Evolutionary conservation across 495 filamentous ascomycete species (phyloP), one percentile per base, ranked within the genome.

Genomic region (Tuber borchii): DNA sequence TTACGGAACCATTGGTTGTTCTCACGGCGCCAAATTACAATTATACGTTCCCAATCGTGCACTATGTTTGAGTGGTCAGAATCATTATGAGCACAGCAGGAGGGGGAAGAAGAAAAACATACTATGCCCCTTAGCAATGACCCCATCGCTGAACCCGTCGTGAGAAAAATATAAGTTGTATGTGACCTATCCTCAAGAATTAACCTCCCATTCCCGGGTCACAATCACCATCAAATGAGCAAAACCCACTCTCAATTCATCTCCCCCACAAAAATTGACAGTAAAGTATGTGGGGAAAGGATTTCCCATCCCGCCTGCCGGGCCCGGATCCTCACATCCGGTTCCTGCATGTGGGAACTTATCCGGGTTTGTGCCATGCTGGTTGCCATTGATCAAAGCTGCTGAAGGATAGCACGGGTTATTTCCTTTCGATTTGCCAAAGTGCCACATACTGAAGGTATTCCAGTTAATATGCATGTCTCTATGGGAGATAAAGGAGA

Each of bases 201-300:
- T 43, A 77, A 37, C 45, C 19, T 26, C 34, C 8, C 17, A 39
- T 37, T 22, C 17, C 48, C 19, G 2, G 0, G 4, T 19, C 48
- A 39, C 19, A 61, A 8, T 19, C 4, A 34, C 14, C 20, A 20
- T 34, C n/a, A n/a, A n/a, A 8, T 34, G 6, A 6, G 1, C n/a
- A n/a, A 7, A 17, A 73, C 77, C 65, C 61, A 78, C 81, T 4
- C 81, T 73, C n/a, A 82, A 40, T 61, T 82, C 80, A 61, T 77
- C 74, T 9, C 43, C 45, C 0, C 71, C 17, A 22, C 80, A 82
- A 45, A 22, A 75, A 40, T 76, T 82, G 39, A 77, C 76, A 3
- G 56, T 80, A 37, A 72, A 82, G n/a, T 82, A 82, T 20, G 80
- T 83, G 17, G 81, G 81, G 74, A 83, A 83, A 5, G 80, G 40